Base-by-base conservation (phyloP, 2,329 filamentous ascomycete species). In the Alternaria metachromatica region DNA sequence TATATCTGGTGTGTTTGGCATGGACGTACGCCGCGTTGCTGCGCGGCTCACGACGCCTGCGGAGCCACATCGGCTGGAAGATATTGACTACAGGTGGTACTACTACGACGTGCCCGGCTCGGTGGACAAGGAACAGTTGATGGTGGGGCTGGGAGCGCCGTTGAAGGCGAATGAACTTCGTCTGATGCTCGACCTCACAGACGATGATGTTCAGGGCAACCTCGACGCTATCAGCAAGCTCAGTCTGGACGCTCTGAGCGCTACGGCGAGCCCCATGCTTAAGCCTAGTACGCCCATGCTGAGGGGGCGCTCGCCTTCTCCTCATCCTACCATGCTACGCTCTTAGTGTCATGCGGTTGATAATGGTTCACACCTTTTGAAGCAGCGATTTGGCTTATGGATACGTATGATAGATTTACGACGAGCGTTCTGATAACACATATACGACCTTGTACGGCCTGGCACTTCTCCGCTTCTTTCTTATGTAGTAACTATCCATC, bases 201-300 rank as follows among this genome's bases (percentile, higher is more conserved):
- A 79, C 33, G 78, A 80, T 51, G 76, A 78, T 48, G 76, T 78
- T 2, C 73, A 79, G 63, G 70, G 67, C 30, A 79, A 79, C 25
- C 66, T 80, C 4, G 74, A 79, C 30, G 75, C 73, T 10, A 80
- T 80, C 57, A 78, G 76, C 69, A 75, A 78, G 68, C 69, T 80
- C 50, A 79, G 77, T 58, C 70, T 79, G 20, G 76, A 80, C 64
- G 77, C 76, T 3, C 15, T 78, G 69, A 76, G 75, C 51, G 74
- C 78, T 8, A 74, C 78, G 5, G 76, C 76, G 21, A 79, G 76
- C 45, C 78, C 78, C 5, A 72, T 80, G 76, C 70, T 80, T 18
- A 62, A 70, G 43, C 76, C 78, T 20, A 78, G 74, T 64, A 76
- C 74, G 21, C 78, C 78, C 1, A 77, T 77, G 28, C 66, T 80